These are phyloP conservation scores for Tinospora cordifolia DNA, from an alignment of 164 flowering plant species.

Conservation along the genomic window DNA sequence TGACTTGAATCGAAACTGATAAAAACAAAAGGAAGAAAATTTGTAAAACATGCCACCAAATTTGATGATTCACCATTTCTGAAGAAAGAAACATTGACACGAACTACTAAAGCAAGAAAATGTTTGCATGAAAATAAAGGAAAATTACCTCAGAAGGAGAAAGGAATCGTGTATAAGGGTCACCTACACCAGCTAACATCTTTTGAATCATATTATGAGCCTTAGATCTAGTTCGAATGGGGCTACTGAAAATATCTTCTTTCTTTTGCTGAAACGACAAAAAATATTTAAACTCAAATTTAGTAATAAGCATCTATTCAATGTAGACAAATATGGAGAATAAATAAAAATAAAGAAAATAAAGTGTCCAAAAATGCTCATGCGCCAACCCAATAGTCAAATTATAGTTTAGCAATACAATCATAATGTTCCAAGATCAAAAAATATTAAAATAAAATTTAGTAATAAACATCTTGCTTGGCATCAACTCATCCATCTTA, in stretches of 20 bases:
- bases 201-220: constrained; percentile 69
- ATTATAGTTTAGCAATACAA: neutral
- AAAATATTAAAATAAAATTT: neutral
- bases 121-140: neutral
- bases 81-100: neutral
- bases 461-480: too few species aligned
- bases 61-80: too few species aligned
- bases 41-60: too few species aligned
- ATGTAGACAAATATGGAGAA: neutral
- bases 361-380: neutral
- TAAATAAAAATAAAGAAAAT: neutral
- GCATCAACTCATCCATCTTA: too few species aligned
- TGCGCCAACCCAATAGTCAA: neutral
- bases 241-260: constrained; percentile 40
- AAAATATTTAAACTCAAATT: neutral
- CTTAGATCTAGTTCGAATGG: constrained; percentile 65
- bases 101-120: constrained; percentile 1
- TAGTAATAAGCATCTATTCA: neutral
- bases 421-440: neutral
- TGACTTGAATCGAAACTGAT: neutral
- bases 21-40: neutral
- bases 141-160: constrained; percentile 63
- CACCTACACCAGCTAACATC: constrained; percentile 81
- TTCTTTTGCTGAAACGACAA: constrained; percentile 44
- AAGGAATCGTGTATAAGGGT: constrained; percentile 87